A percentile compares a stretch with the other conserved stretches of the same genome.
Conservation (phyloP, 2,329 filamentous ascomycete species). For the Trichoderma hamatum region DNA sequence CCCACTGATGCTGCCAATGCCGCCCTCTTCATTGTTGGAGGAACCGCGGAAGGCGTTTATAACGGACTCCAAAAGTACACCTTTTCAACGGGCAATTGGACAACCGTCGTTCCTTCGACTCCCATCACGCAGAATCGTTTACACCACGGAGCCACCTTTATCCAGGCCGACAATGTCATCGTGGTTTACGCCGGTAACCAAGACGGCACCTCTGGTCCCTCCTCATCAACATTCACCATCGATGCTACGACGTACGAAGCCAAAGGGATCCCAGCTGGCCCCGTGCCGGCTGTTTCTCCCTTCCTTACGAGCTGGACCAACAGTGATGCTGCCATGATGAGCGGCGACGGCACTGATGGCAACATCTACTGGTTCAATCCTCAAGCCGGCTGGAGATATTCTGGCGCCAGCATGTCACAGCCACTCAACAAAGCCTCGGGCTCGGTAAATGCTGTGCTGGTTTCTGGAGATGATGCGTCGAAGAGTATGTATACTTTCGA, state of each 20-base stretch:
- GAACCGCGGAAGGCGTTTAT: constrained; percentile 62
- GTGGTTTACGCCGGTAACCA: constrained; percentile 79
- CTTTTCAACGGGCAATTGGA: constrained; percentile 58
- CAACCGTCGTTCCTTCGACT: constrained; percentile 48
- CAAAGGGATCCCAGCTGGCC: constrained; percentile 61
- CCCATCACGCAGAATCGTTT: constrained; percentile 68
- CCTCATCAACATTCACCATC: constrained; percentile 77
- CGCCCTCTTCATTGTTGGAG: constrained; percentile 81
- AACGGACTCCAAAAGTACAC: constrained; percentile 73
- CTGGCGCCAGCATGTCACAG: constrained; percentile 64
- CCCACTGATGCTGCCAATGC: constrained; percentile 61
- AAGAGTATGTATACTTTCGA: constrained; percentile 81
- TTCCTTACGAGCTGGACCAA: constrained; percentile 75
- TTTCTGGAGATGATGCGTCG: constrained; percentile 74
- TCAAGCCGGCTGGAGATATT: constrained; percentile 64
- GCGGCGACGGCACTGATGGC: constrained; percentile 64
- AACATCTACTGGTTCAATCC: constrained; percentile 74
- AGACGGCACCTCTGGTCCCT: constrained; percentile 59
- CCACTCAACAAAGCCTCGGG: constrained; percentile 62
- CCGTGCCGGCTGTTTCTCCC: constrained; percentile 67
- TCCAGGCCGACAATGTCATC: constrained; percentile 70
- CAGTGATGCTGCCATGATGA: constrained; percentile 71
- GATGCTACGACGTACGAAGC: constrained; percentile 59
- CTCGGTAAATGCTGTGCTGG: constrained; percentile 62
- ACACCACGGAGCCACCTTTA: constrained; percentile 75